Evolutionary conservation across 805 yeast species (phyloP), one percentile per base, ranked within the genome.

Genomic region (Candida boleticola): DNA sequence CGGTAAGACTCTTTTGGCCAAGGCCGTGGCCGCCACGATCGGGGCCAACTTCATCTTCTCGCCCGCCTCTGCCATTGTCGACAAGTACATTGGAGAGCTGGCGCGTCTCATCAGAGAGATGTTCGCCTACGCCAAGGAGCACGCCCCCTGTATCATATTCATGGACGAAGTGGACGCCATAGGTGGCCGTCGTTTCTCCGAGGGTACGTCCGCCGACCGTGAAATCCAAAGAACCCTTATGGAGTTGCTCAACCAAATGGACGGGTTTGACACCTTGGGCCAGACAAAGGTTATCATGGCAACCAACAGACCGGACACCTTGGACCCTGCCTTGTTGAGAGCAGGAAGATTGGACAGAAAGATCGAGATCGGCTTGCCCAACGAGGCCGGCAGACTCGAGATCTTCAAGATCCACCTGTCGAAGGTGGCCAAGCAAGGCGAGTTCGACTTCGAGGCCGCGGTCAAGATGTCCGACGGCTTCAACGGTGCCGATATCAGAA

Each of bases 131-230:
- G 99, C 98, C 32, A 89, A 82, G 61, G 99, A 92, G 59, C 98
- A 92, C 64, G 98, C 87, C 63, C 98, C 98, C 14, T 92, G 98
- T 69, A 90, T 93, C 60, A 93, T 92, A 43, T 92, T 92, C 63
- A 90, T 92, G 96, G 99, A 92, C 71, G 99, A 92, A 74, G 83
- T 92, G 49, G 99, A 93, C 73, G 99, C 99, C 45, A 92, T 92
- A 65, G 99, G 99, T 60, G 99, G 99, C 38, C 82, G 99, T 57
- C 80, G 99, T 66, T 92, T 92, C 66, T 82, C 92, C 52, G 99
- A 92, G 66, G 99, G 99, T 68, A 92, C 98, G 1, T 87, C 96
- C 6, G 98, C 99, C 2, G 99, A 92, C 69, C 85, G 99, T 67
- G 99, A 92, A 66, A 92, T 92, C 60, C 99, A 92, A 72, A 85